Conservation (phyloP, 257 asterid species). For the Ligustrum vulgare region DNA sequence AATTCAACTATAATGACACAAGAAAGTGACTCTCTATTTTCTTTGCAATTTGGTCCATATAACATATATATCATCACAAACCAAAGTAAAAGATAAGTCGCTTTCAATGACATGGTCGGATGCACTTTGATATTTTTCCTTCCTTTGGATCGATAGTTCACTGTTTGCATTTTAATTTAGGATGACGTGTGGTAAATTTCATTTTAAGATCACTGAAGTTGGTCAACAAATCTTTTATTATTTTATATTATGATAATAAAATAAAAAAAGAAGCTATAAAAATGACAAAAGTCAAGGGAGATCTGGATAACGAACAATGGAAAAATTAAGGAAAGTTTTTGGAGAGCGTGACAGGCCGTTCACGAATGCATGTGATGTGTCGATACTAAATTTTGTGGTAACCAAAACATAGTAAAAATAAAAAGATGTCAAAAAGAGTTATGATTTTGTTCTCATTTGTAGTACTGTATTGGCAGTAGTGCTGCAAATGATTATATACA, state of each 20-base stretch:
- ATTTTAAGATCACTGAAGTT: not conserved
- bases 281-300: slow-evolving; percentile 19
- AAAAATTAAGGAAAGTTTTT: not conserved
- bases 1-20: slow-evolving; percentile 7
- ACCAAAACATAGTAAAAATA: slow-evolving; percentile 20
- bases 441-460: slow-evolving; percentile 3
- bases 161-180: not conserved
- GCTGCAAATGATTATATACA: slow-evolving; percentile 56
- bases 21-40: slow-evolving; percentile 3
- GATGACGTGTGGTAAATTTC: too few relatives aligned
- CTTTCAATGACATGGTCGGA: not conserved
- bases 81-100: slow-evolving; percentile 6
- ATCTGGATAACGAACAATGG: not conserved
- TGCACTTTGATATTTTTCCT: not conserved
- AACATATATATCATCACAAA: slow-evolving; percentile 15
- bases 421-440: slow-evolving; percentile 16
- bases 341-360: not conserved
- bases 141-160: not conserved
- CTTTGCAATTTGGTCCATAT: slow-evolving; percentile 12
- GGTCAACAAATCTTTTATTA: slow-evolving; percentile 29
- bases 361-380: not conserved
- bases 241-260: slow-evolving; percentile 5
- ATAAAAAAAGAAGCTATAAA: not conserved
- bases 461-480: slow-evolving; percentile 33
- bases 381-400: not conserved